phyloP scores from a whole-genome alignment of 371 early-diverging fungal species.

The Mucor mucedo region DNA sequence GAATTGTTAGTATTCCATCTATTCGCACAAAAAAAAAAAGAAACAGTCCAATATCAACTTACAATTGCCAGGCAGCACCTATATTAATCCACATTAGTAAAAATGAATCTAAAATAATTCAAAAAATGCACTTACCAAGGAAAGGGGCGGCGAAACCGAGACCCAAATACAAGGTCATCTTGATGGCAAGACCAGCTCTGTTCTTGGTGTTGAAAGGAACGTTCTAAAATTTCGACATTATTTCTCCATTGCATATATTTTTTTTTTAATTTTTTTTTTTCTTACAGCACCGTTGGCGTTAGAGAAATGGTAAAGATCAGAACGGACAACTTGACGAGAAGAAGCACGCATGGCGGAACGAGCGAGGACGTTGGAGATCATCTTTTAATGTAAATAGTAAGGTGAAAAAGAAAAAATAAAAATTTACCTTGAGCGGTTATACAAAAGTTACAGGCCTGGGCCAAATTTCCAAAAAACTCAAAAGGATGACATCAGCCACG shows the following conservation, averaged over 20 bases:
- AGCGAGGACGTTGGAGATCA: slow-evolving; percentile 53
- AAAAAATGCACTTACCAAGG: slow-evolving; percentile 44
- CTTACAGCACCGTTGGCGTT: slow-evolving; percentile 51
- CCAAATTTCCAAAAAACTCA: neutral
- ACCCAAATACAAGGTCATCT: slow-evolving; percentile 57
- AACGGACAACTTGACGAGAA: slow-evolving; percentile 50
- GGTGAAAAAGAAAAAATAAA: slow-evolving; percentile 11
- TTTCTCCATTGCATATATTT: neutral
- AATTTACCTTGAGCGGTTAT: neutral
- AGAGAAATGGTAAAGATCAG: slow-evolving; percentile 57
- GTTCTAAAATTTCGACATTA: slow-evolving; percentile 43
- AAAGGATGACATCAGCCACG: neutral
- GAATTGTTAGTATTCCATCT: slow-evolving; percentile 6
- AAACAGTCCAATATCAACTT: slow-evolving; percentile 26
- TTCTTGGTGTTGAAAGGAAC: slow-evolving; percentile 69
- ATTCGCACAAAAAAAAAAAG: neutral
- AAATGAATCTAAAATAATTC: neutral
- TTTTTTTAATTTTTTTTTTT: neutral
- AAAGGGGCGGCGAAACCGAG: slow-evolving; percentile 64
- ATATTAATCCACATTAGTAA: neutral
- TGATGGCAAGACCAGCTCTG: slow-evolving; percentile 61
- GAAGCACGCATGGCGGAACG: slow-evolving; percentile 54
- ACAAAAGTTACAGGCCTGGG: slow-evolving; percentile 4
- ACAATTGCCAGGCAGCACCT: slow-evolving; percentile 55
- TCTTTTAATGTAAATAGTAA: slow-evolving; percentile 18